phyloP scores from a whole-genome alignment of 2,329 filamentous ascomycete genomes.

The Ophiostoma ulmi region DNA sequence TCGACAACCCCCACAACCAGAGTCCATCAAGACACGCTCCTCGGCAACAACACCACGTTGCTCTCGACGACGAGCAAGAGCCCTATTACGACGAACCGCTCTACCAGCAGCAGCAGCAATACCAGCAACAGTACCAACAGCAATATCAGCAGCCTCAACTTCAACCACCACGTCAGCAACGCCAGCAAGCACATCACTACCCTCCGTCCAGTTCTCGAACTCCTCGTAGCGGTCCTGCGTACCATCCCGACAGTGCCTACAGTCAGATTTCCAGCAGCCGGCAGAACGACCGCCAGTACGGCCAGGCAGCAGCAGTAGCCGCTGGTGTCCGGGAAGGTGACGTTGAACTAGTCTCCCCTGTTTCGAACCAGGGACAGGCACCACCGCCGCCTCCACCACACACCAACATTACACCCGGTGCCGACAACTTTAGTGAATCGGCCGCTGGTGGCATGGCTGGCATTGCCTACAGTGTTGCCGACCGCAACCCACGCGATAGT shows the following conservation, averaged over 20 bases:
- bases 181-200: constrained; percentile 28
- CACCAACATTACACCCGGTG: constrained; percentile 52
- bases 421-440: constrained; percentile 61
- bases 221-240: constrained; percentile 21
- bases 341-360: background rate
- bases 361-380: constrained; percentile 12
- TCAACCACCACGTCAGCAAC: constrained; percentile 21
- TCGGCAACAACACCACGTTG: constrained; percentile 20
- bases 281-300: constrained; percentile 29
- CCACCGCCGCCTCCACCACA: constrained; percentile 30
- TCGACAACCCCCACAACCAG: constrained; percentile 24
- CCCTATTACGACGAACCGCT: constrained; percentile 25
- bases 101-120: constrained; percentile 14
- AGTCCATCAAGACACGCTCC: constrained; percentile 18
- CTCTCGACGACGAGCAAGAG: constrained; percentile 22
- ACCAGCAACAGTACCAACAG: constrained; percentile 17
- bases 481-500: constrained; percentile 59
- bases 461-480: constrained; percentile 61
- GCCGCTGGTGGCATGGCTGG: constrained; percentile 63
- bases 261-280: constrained; percentile 30
- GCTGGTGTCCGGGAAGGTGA: background rate
- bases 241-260: constrained; percentile 39
- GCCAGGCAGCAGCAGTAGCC: constrained; percentile 1
- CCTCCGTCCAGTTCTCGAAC: constrained; percentile 25
- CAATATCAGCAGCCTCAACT: constrained; percentile 14